A percentile compares a stretch with the other conserved stretches of the same genome.
phyloP scores from a whole-genome alignment of 495 filamentous ascomycete species.

The Tetracladium marchalianum region DNA sequence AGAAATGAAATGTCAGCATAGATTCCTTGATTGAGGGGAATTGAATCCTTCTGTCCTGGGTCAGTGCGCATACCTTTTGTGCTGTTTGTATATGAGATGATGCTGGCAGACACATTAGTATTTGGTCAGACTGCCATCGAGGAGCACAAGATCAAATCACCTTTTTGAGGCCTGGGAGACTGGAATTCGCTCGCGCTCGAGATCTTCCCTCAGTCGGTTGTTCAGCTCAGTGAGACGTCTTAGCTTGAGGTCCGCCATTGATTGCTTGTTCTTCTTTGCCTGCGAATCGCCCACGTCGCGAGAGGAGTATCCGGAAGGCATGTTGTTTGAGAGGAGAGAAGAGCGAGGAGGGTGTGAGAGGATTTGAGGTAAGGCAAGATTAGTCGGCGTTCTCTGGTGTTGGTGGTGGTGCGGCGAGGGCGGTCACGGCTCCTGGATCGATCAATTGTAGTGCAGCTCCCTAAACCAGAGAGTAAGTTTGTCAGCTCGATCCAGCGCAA shows the following conservation, averaged over 20 bases:
- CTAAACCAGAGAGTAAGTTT: too few species aligned
- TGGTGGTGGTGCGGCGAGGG: not conserved
- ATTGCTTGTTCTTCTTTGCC: conserved; percentile 96
- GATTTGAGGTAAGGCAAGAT: conserved; percentile 22
- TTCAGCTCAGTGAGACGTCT: conserved; percentile 94
- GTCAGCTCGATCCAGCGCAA: too few species aligned
- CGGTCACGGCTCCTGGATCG: conserved; percentile 1
- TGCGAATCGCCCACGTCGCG: conserved; percentile 50
- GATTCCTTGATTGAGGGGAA: too few species aligned
- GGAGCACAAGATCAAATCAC: conserved; percentile 40
- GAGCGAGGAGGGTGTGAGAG: conserved; percentile 19
- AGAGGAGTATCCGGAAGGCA: conserved; percentile 43
- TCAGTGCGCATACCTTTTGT: conserved; percentile 41
- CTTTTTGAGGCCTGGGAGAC: conserved; percentile 90
- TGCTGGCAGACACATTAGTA: conserved; percentile 39
- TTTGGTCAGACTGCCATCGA: not conserved
- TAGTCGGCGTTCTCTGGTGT: conserved; percentile 13
- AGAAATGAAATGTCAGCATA: too few species aligned
- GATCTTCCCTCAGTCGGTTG: conserved; percentile 83
- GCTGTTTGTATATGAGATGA: conserved; percentile 92
- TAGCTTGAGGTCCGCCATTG: conserved; percentile 96
- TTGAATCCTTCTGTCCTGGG: too few species aligned
- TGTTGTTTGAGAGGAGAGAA: conserved; percentile 13
- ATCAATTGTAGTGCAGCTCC: too few species aligned
- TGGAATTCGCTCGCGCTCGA: conserved; percentile 88